These are phyloP conservation scores for Gossypioides kirkii DNA, from an alignment of 345 rosid species.

Conservation along the genomic window DNA sequence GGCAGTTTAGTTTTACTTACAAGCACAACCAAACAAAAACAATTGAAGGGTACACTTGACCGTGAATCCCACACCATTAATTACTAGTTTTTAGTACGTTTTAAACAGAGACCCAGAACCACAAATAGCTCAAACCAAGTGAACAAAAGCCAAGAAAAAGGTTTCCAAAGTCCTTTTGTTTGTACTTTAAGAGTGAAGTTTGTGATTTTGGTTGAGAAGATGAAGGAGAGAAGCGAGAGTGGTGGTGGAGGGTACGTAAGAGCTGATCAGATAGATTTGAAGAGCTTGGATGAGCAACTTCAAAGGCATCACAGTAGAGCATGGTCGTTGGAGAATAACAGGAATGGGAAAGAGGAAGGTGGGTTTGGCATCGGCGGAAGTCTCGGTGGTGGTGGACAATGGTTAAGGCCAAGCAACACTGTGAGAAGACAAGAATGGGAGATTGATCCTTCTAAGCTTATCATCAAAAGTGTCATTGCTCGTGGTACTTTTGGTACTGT, in stretches of 20 bases:
- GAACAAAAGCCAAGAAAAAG: neutral
- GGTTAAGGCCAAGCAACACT: constrained; percentile 17
- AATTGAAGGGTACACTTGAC: constrained; percentile 29
- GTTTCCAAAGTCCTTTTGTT: neutral
- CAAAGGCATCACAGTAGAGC: constrained; percentile 86
- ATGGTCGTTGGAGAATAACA: constrained; percentile 79
- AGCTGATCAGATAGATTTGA: constrained; percentile 97
- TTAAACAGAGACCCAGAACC: neutral
- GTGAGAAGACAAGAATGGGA: constrained; percentile 79
- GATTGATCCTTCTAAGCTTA: constrained; percentile 93
- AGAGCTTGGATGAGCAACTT: constrained; percentile 88
- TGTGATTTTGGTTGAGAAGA: constrained; percentile 16
- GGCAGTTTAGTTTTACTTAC: constrained; percentile 4
- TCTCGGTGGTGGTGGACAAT: neutral
- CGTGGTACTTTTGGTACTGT: constrained; percentile 97
- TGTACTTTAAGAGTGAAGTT: neutral
- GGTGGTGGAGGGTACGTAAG: constrained; percentile 79
- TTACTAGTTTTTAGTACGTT: neutral
- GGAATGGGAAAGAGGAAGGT: constrained; percentile 34
- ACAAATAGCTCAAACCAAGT: neutral
- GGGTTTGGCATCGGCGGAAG: constrained; percentile 24
- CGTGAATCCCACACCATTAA: constrained; percentile 30
- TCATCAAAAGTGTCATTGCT: constrained; percentile 73
- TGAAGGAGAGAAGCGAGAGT: constrained; percentile 61
- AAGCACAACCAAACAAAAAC: neutral